Evolutionary conservation across 345 rosid genomes (phyloP).

Genomic region (Ailanthus altissimus): DNA sequence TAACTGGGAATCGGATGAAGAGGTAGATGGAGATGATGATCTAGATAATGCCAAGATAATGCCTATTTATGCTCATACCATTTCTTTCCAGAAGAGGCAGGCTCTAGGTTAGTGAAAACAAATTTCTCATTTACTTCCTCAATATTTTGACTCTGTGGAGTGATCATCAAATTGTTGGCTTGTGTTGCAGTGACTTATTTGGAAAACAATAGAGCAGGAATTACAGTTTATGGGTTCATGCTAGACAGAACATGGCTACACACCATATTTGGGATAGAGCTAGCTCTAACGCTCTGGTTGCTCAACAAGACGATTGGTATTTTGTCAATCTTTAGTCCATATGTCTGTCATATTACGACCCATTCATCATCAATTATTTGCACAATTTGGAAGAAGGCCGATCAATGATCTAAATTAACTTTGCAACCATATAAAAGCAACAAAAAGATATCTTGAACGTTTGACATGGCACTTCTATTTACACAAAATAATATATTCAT

Average conservation of each 20-base stretch:
- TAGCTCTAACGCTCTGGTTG: conserved; percentile 85
- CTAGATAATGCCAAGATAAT: conserved; percentile 52
- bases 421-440: neutral
- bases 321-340: conserved; percentile 14
- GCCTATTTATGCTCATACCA: conserved; percentile 65
- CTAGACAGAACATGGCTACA: conserved; percentile 86
- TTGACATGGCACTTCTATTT: neutral
- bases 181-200: conserved; percentile 70
- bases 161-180: neutral
- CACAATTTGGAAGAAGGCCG: neutral
- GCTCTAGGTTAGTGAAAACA: conserved; percentile 61
- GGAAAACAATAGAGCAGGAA: conserved; percentile 84
- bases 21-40: conserved; percentile 72
- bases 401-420: neutral
- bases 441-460: neutral
- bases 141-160: neutral
- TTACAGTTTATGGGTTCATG: conserved; percentile 80
- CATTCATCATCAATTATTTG: neutral
- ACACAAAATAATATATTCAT: neutral
- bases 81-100: conserved; percentile 85
- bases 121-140: neutral
- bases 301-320: conserved; percentile 84
- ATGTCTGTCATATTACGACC: neutral
- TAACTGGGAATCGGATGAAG: conserved; percentile 60
- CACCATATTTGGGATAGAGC: conserved; percentile 72